phyloP scores from a whole-genome alignment of 2,329 filamentous ascomycete genomes.

The Emericellopsis cladophorae region DNA sequence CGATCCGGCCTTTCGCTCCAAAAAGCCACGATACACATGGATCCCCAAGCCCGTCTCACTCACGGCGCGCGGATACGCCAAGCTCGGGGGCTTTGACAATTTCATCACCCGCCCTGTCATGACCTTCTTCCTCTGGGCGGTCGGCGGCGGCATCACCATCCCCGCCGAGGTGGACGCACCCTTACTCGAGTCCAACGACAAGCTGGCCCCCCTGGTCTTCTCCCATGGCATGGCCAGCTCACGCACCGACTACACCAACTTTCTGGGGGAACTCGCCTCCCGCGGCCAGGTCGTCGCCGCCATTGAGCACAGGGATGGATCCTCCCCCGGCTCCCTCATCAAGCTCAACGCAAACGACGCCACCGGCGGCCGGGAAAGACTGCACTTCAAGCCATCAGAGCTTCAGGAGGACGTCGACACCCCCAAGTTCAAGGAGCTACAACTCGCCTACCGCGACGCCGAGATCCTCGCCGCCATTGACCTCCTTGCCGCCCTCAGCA shows the following conservation, averaged over 20 bases:
- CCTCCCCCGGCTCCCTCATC: slow-evolving; percentile 30
- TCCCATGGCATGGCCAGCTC: slow-evolving; percentile 38
- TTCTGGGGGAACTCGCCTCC: slow-evolving; percentile 35
- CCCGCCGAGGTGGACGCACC: slow-evolving; percentile 34
- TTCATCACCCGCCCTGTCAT: slow-evolving; percentile 28
- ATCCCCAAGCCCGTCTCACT: slow-evolving; percentile 28
- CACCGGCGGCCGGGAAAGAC: slow-evolving; percentile 11
- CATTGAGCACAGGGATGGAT: slow-evolving; percentile 39
- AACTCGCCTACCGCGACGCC: slow-evolving; percentile 36
- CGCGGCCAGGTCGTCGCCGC: slow-evolving; percentile 34
- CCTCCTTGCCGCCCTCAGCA: slow-evolving; percentile 26
- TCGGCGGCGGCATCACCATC: slow-evolving; percentile 31
- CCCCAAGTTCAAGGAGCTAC: slow-evolving; percentile 25
- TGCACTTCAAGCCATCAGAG: slow-evolving; percentile 23
- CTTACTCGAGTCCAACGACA: slow-evolving; percentile 12
- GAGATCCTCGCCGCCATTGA: slow-evolving; percentile 32
- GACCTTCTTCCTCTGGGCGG: slow-evolving; percentile 24
- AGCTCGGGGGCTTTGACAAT: slow-evolving; percentile 28
- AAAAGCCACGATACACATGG: slow-evolving; percentile 25
- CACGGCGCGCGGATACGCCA: slow-evolving; percentile 32
- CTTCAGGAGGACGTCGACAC: slow-evolving; percentile 20
- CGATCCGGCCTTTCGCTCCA: slow-evolving; percentile 11
- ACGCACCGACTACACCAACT: slow-evolving; percentile 38
- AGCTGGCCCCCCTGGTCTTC: slow-evolving; percentile 33
- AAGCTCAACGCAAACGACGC: slow-evolving; percentile 9